Evolutionary conservation across 1,284 basidiomycete species (phyloP).

Genomic region (Volvariella surrecta): DNA sequence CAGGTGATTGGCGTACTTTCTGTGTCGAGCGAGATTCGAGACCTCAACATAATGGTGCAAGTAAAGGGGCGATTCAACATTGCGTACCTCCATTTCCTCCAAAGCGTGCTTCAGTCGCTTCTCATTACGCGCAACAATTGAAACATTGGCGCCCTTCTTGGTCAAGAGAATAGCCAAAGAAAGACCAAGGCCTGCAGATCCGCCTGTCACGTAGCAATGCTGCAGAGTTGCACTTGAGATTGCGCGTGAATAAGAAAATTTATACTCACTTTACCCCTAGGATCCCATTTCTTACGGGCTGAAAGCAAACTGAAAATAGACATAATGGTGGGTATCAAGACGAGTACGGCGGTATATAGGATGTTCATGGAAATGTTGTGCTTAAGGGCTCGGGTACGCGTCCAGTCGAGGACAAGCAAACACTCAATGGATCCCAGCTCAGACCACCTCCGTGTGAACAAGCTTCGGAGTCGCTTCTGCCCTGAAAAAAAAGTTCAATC

Average conservation of each 20-base stretch:
- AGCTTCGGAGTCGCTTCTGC: too few species aligned
- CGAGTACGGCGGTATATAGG: background rate
- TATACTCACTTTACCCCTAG: slow-evolving; percentile 28
- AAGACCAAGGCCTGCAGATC: slow-evolving; percentile 73
- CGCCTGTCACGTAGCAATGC: slow-evolving; percentile 78
- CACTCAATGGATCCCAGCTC: too few species aligned
- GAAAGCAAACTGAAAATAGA: background rate
- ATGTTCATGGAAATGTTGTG: background rate
- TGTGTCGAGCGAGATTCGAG: too few species aligned
- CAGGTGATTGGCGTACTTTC: slow-evolving; percentile 37
- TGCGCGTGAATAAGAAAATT: slow-evolving; percentile 1
- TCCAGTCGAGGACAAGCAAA: too few species aligned
- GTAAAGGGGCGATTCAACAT: too few species aligned
- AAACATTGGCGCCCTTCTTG: slow-evolving; percentile 70
- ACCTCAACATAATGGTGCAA: background rate
- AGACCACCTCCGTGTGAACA: background rate
- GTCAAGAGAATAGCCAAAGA: slow-evolving; percentile 63
- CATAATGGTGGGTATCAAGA: background rate
- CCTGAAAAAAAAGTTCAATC: too few species aligned
- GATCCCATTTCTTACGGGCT: slow-evolving; percentile 26
- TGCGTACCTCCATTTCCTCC: slow-evolving; percentile 50
- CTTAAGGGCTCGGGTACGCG: too few species aligned
- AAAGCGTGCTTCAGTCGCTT: slow-evolving; percentile 53
- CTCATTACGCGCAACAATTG: slow-evolving; percentile 71
- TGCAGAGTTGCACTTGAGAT: slow-evolving; percentile 17